These are phyloP conservation scores for Trichosporon coremiiforme DNA, from an alignment of 1,284 basidiomycete genomes.

Conservation along the genomic window DNA sequence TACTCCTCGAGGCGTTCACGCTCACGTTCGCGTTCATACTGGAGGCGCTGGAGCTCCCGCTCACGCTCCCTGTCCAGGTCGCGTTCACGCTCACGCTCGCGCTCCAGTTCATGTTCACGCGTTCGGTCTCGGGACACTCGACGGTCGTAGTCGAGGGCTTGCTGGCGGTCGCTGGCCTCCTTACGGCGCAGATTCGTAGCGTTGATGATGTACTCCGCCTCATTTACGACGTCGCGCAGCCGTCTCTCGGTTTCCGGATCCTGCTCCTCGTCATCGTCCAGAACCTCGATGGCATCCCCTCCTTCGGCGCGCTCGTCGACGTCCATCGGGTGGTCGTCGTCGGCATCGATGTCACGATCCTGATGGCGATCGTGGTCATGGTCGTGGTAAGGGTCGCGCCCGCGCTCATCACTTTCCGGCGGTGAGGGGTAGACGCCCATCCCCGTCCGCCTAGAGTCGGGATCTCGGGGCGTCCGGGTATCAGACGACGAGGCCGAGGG, in stretches of 20 bases:
- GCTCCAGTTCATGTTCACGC: conserved; percentile 9
- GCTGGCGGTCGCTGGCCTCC: conserved; percentile 17
- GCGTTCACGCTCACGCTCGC: background rate
- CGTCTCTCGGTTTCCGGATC: conserved; percentile 5
- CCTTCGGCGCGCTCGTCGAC: background rate
- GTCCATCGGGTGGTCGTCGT: background rate
- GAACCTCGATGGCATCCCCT: background rate
- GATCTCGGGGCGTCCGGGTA: background rate
- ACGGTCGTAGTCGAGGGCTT: conserved; percentile 4
- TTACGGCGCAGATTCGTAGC: conserved; percentile 3
- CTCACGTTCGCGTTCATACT: background rate
- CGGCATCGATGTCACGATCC: background rate
- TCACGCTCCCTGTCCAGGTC: conserved; percentile 6
- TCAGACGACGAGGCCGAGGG: background rate
- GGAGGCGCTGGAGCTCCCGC: background rate
- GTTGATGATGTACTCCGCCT: conserved; percentile 12
- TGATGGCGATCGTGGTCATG: background rate
- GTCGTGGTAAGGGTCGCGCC: conserved; percentile 9
- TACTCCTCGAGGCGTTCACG: conserved; percentile 2
- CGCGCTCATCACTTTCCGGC: conserved; percentile 37
- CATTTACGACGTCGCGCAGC: conserved; percentile 6
- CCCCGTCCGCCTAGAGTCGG: background rate
- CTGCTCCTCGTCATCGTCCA: conserved; percentile 15
- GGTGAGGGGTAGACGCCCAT: conserved; percentile 32
- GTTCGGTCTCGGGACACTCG: background rate